Percentiles rank a stretch among this genome's conserved stretches.
Evolutionary conservation across 306 rosid species (phyloP).

Genomic region (Alnus rubra): DNA sequence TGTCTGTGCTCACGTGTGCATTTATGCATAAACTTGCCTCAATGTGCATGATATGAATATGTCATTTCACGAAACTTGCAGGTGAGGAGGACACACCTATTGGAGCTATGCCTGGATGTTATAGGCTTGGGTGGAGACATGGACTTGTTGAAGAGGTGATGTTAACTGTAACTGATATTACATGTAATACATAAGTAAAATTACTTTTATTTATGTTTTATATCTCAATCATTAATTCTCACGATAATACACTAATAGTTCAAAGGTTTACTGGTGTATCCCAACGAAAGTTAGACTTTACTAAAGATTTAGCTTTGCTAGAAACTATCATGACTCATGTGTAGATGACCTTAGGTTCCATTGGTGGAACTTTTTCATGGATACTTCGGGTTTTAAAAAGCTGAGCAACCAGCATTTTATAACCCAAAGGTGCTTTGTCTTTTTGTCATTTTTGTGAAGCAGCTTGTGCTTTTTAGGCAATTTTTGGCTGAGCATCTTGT

Average conservation of each 20-base stretch:
- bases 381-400: background rate
- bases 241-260: background rate
- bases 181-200: slow-evolving; percentile 10
- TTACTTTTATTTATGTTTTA: slow-evolving; percentile 7
- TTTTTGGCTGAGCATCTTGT: background rate
- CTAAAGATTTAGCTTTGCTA: background rate
- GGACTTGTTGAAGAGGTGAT: slow-evolving; percentile 92
- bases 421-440: background rate
- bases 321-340: background rate
- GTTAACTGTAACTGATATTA: slow-evolving; percentile 14
- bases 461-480: background rate
- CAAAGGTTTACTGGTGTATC: background rate
- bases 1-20: slow-evolving; percentile 2
- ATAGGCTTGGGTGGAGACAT: slow-evolving; percentile 97
- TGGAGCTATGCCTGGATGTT: slow-evolving; percentile 99
- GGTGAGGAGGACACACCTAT: slow-evolving; percentile 90
- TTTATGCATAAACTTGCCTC: slow-evolving; percentile 2
- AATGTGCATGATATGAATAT: slow-evolving; percentile 24
- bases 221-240: slow-evolving; percentile 6
- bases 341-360: background rate
- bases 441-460: background rate
- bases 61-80: slow-evolving; percentile 35
- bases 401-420: background rate
- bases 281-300: background rate
- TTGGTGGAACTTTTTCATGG: background rate